Percentiles rank a stretch among this genome's conserved stretches.
These are phyloP conservation scores for Cystobasidium onofrii DNA, from an alignment of 768 basidiomycete species.

Conservation along the genomic window DNA sequence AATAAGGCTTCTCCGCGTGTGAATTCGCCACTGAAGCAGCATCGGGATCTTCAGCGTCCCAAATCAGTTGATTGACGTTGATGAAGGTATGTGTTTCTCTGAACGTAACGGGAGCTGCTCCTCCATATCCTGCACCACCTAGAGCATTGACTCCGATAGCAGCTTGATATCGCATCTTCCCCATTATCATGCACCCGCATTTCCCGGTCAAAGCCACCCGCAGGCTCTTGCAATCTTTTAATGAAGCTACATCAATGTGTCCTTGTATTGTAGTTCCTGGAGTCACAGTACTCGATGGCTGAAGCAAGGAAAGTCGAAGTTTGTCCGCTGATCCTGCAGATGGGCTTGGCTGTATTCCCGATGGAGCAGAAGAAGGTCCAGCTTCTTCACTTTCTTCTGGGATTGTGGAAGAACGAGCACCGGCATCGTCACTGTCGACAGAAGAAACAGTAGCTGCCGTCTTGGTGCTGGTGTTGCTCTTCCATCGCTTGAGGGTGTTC, in stretches of 20 bases:
- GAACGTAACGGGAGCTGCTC: slow-evolving; percentile 5
- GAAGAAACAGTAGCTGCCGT: not conserved
- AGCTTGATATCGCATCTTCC: not conserved
- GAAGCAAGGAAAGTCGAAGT: not conserved
- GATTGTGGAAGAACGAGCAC: not conserved
- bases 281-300: not conserved
- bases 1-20: not conserved
- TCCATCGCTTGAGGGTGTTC: slow-evolving; percentile 23
- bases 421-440: not conserved
- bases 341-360: not conserved
- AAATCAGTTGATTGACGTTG: not conserved
- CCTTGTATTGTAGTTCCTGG: not conserved
- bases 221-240: slow-evolving; percentile 6
- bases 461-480: slow-evolving; percentile 7
- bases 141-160: not conserved
- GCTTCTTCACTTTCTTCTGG: not conserved
- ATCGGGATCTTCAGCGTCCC: not conserved
- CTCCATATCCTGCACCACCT: slow-evolving; percentile 2
- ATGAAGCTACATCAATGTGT: not conserved
- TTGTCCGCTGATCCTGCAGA: not conserved
- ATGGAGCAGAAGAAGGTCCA: slow-evolving; percentile 1
- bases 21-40: not conserved
- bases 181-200: slow-evolving; percentile 12
- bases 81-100: slow-evolving; percentile 17
- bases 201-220: not conserved